Base-by-base conservation (phyloP, 495 filamentous ascomycete genomes). In the Oleoguttula mirabilis region DNA sequence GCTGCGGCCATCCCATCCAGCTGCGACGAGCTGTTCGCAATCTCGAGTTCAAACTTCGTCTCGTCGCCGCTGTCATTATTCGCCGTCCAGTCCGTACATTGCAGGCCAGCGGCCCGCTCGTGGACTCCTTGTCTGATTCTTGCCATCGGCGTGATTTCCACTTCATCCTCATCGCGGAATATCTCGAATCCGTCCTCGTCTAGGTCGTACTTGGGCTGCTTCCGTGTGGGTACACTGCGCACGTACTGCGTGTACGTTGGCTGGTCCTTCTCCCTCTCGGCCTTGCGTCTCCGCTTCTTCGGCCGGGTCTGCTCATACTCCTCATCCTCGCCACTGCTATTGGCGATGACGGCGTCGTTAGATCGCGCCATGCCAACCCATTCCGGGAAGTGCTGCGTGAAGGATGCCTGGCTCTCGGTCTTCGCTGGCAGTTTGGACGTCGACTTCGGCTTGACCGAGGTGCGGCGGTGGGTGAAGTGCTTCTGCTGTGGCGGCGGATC, bases 361-460 rank as follows among this genome's bases (percentile, higher is more conserved):
- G n/a, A 7, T 28, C n/a, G 25, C 1, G 45, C 21, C 7, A 32
- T 28, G 28, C 24, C 24, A n/a, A 35, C 23, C 20, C 32, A 36
- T 12, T 20, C 45, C n/a, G n/a, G n/a, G n/a, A n/a, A n/a, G 24
- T 37, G 12, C 34, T 48, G 45, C 4, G 39, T 48, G n/a, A 48
- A 30, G 3, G 32, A 43, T 1, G 45, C 36, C 16, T 48, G 45
- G 1, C 32, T 21, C 15, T 38, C 38, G 10, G 8, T 17, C 8
- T 32, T 24, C 12, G 25, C 22, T 36, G 30, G 10, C 23, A 35
- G n/a, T 1, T 21, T 1, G 3, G 12, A 14, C 3, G 12, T 11
- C 8, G 8, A 4, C 34, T 17, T 21, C 14, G 20, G 23, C 42
- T 30, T 36, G 10, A 32, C 32, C 11, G 32, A 36, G n/a, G 21